Base-by-base conservation (phyloP, 768 basidiomycete genomes). In the Suillus americanus region DNA sequence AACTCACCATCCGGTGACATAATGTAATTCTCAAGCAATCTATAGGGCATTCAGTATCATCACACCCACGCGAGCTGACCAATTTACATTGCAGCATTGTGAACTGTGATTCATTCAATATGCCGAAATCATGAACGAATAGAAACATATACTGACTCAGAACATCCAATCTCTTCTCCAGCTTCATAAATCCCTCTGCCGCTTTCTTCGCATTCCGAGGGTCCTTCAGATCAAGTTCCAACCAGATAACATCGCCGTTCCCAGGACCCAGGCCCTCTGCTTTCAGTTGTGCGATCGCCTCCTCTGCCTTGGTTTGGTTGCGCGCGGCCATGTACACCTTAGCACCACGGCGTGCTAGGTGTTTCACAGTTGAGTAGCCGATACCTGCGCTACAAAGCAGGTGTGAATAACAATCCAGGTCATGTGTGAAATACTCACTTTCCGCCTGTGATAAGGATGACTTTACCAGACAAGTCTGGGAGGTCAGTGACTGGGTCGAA, bases 281-380 rank as follows among this genome's bases (percentile, higher is more conserved):
- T 43, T 81, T 72, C 46, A 89, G 73, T 37, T 75, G 70, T 28
- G 74, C 76, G n/a, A 88, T 82, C 2, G 86, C 86, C 8, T 70
- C 81, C 25, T 72, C 77, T 9, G 83, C 86, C 55, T 75, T 79
- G 18, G 69, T 67, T 66, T 83, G 81, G 66, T 77, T 80, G n/a
- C 87, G 80, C 8, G 85, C 82, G 0, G 80, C 84, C 66, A 89
- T 79, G 66, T 88, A 88, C 7, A 88, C 84, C 68, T 84, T 88
- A 5, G 86, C 86, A 18, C 87, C 86, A 9, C 75, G 78, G 7
- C 79, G 77, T 0, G 81, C 85, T n/a, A 89, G 82, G 66, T 82
- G 80, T 59, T 80, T 78, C 23, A 86, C 80, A 0, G 83, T 86
- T 0, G 78, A 78, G 66, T 79, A 82, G 0, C 87, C 87, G 16